Percentiles rank a stretch among this genome's conserved stretches.
phyloP scores from a whole-genome alignment of 2,329 filamentous ascomycete genomes.

The Leptographium wingfieldii region DNA sequence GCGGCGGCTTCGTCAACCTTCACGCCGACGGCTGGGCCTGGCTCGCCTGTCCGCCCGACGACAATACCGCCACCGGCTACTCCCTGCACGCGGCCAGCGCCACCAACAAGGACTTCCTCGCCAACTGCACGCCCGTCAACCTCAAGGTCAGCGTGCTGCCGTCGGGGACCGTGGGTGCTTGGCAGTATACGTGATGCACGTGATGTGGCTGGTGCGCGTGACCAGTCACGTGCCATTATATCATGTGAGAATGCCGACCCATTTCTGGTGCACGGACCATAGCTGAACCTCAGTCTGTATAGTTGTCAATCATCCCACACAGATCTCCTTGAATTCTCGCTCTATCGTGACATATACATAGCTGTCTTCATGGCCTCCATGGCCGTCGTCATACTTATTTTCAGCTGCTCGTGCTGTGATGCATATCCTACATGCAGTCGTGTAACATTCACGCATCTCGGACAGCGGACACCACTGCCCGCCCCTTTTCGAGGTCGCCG shows the following conservation, averaged over 20 bases:
- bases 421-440: too few species aligned
- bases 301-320: too few species aligned
- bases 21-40: slow-evolving; percentile 20
- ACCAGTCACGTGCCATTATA: neutral
- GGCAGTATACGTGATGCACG: slow-evolving; percentile 18
- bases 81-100: slow-evolving; percentile 16
- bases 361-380: too few species aligned
- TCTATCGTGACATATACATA: too few species aligned
- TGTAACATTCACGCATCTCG: neutral
- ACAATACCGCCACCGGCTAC: slow-evolving; percentile 13
- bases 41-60: slow-evolving; percentile 17
- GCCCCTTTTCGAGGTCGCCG: slow-evolving; percentile 7
- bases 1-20: slow-evolving; percentile 20
- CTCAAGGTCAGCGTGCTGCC: slow-evolving; percentile 16
- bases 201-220: neutral
- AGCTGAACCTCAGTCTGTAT: too few species aligned
- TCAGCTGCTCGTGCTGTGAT: too few species aligned
- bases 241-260: neutral
- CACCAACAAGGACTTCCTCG: slow-evolving; percentile 13
- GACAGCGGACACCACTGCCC: neutral
- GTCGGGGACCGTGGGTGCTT: slow-evolving; percentile 14
- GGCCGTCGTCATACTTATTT: too few species aligned
- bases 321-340: too few species aligned
- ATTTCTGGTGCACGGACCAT: too few species aligned
- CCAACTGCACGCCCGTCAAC: slow-evolving; percentile 16